Conservation (phyloP, 352 stramenopile species). For the Phytophthora ramorum region DNA sequence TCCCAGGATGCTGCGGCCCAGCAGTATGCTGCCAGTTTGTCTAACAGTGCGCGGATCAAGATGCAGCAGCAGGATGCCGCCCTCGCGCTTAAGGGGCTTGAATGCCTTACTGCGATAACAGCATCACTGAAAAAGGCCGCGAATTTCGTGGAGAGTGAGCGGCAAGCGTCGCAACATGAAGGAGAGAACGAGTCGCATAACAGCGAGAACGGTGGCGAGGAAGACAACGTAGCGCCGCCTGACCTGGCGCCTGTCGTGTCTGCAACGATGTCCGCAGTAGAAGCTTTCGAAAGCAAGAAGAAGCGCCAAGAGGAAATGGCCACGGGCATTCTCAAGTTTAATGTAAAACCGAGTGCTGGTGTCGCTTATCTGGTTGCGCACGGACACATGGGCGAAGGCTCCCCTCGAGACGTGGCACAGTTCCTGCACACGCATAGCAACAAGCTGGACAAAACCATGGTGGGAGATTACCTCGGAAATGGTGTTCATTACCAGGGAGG, state of each 20-base stretch:
- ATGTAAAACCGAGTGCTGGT: slow-evolving; percentile 94
- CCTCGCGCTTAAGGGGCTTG: slow-evolving; percentile 86
- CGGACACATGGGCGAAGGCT: slow-evolving; percentile 92
- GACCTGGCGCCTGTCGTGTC: slow-evolving; percentile 36
- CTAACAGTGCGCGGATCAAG: slow-evolving; percentile 65
- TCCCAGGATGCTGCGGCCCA: slow-evolving; percentile 51
- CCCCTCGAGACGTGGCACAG: slow-evolving; percentile 92
- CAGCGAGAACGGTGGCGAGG: slow-evolving; percentile 51
- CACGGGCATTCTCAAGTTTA: slow-evolving; percentile 98
- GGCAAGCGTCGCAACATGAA: slow-evolving; percentile 45
- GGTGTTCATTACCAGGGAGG: slow-evolving; percentile 96
- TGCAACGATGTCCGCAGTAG: slow-evolving; percentile 84
- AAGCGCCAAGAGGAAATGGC: slow-evolving; percentile 96
- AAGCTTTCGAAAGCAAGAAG: slow-evolving; percentile 98
- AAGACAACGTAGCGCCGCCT: slow-evolving; percentile 44
- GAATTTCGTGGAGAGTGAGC: slow-evolving; percentile 75
- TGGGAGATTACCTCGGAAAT: slow-evolving; percentile 98
- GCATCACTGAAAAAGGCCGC: slow-evolving; percentile 92
- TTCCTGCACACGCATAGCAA: slow-evolving; percentile 94
- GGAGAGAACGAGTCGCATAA: slow-evolving; percentile 37
- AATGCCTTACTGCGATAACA: slow-evolving; percentile 94
- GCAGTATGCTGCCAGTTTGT: slow-evolving; percentile 63
- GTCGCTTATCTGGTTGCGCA: slow-evolving; percentile 93
- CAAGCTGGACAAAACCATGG: slow-evolving; percentile 96
- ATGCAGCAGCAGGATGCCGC: slow-evolving; percentile 77